Conservation (phyloP, 164 flowering plant genomes). For the Liquidambar formosana region DNA sequence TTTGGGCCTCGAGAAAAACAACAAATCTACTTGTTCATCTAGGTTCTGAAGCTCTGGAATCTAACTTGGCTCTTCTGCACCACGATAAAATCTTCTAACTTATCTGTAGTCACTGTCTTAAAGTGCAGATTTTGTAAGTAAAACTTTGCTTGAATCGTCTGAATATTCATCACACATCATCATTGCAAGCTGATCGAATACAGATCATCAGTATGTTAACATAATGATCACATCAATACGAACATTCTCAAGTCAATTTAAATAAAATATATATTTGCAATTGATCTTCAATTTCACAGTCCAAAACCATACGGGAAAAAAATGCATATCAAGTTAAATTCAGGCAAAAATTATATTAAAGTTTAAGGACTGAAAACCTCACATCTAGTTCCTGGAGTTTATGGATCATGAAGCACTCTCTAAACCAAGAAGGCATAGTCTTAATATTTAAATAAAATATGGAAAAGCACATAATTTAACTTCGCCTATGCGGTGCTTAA, state of each 20-base stretch:
- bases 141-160: slow-evolving; percentile 35
- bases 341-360: not conserved
- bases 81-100: slow-evolving; percentile 33
- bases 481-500: too few species aligned
- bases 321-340: not conserved
- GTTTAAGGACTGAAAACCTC: not conserved
- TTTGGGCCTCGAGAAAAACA: not conserved
- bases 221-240: slow-evolving; percentile 5
- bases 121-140: slow-evolving; percentile 26
- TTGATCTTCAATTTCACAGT: not conserved
- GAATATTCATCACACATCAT: slow-evolving; percentile 58
- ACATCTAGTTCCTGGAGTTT: not conserved
- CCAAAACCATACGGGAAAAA: not conserved
- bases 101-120: slow-evolving; percentile 30
- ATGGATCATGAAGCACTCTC: not conserved
- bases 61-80: slow-evolving; percentile 28
- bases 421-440: too few species aligned
- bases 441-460: too few species aligned
- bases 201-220: slow-evolving; percentile 30
- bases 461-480: too few species aligned
- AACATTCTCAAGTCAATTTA: not conserved
- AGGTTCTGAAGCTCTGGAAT: slow-evolving; percentile 16
- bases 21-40: slow-evolving; percentile 12
- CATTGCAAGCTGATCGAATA: slow-evolving; percentile 60
- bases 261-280: not conserved